phyloP scores from a whole-genome alignment of 306 rosid genomes.

The Acacia acuminata region DNA sequence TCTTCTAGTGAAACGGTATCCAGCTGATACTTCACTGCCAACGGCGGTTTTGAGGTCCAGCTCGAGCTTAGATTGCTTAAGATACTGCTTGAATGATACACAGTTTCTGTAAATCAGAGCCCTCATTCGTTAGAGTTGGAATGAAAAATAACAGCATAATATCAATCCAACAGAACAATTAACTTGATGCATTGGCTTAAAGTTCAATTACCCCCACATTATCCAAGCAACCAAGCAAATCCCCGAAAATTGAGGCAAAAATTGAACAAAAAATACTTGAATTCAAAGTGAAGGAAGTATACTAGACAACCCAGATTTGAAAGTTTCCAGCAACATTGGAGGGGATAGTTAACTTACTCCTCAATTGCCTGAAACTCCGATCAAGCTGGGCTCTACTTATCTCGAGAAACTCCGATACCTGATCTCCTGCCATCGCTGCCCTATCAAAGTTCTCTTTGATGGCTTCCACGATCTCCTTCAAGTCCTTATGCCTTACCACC shows the following conservation, averaged over 20 bases:
- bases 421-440: slow-evolving; percentile 80
- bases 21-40: slow-evolving; percentile 83
- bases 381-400: slow-evolving; percentile 82
- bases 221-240: background rate
- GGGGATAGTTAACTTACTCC: slow-evolving; percentile 47
- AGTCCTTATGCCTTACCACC: slow-evolving; percentile 88
- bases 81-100: slow-evolving; percentile 89
- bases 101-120: slow-evolving; percentile 68
- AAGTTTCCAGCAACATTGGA: background rate
- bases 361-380: slow-evolving; percentile 85
- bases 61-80: slow-evolving; percentile 90
- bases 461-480: slow-evolving; percentile 91
- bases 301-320: background rate
- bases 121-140: background rate
- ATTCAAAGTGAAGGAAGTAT: background rate
- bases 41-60: slow-evolving; percentile 96
- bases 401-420: slow-evolving; percentile 85
- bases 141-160: slow-evolving; percentile 10
- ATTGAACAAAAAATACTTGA: background rate
- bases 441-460: slow-evolving; percentile 78
- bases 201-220: slow-evolving; percentile 21
- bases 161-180: background rate
- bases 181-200: background rate
- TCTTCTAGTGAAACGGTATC: slow-evolving; percentile 62
- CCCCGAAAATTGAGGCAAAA: background rate